Conservation (phyloP, 139 green algal genomes). For the Cymbomonas tetramitiformis region DNA sequence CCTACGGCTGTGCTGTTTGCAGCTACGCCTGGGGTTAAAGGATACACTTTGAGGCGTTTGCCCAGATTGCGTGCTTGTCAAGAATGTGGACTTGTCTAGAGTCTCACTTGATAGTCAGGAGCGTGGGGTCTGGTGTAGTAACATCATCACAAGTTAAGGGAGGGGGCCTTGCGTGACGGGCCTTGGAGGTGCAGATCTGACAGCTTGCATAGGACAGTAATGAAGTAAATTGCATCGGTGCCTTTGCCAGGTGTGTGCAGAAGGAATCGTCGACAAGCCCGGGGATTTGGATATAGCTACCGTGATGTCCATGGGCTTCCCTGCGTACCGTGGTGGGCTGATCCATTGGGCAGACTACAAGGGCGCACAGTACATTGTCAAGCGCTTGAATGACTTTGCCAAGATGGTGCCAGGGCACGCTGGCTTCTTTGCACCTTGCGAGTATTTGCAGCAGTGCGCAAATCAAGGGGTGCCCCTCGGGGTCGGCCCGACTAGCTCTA, state of each 20-base stretch:
- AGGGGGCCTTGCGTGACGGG: too few species aligned
- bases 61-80: too few species aligned
- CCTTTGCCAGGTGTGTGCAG: constrained; percentile 41
- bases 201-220: too few species aligned
- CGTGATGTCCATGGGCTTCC: constrained; percentile 96
- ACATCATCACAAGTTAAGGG: too few species aligned
- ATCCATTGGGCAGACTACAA: constrained; percentile 79
- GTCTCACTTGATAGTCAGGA: too few species aligned
- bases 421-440: constrained; percentile 76
- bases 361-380: constrained; percentile 39
- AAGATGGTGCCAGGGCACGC: constrained; percentile 27
- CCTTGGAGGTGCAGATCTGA: too few species aligned
- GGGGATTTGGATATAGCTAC: constrained; percentile 87
- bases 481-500: constrained; percentile 4
- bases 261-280: constrained; percentile 88
- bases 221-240: too few species aligned
- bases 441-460: constrained; percentile 40
- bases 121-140: too few species aligned
- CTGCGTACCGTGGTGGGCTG: constrained; percentile 53
- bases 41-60: too few species aligned
- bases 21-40: too few species aligned
- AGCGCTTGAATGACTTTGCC: constrained; percentile 34
- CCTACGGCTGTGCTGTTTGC: too few species aligned
- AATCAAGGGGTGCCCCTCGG: constrained; percentile 4
- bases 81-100: too few species aligned